A percentile compares a stretch with the other conserved stretches of the same genome.
These are phyloP conservation scores for Claviceps purpurea DNA, from an alignment of 2,329 filamentous ascomycete species.

Conservation along the genomic window DNA sequence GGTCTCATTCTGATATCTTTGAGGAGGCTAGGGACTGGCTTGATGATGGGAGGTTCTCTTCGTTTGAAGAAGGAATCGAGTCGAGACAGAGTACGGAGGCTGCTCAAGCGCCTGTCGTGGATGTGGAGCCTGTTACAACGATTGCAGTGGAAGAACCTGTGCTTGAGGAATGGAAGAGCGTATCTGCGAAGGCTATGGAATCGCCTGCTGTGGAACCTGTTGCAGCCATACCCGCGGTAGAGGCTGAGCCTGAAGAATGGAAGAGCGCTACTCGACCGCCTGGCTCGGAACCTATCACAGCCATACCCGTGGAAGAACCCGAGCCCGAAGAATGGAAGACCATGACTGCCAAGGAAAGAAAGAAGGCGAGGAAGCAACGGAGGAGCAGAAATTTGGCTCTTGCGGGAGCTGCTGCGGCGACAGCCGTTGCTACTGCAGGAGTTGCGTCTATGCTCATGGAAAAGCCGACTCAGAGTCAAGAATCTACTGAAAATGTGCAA, in stretches of 20 bases:
- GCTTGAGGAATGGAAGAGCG: constrained; percentile 6
- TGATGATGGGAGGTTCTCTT: constrained; percentile 1
- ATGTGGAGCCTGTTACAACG: background rate
- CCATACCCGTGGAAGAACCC: constrained; percentile 4
- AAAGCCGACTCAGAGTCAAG: constrained; percentile 4
- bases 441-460: background rate
- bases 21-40: constrained; percentile 9
- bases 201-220: constrained; percentile 1
- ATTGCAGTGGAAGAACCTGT: constrained; percentile 6
- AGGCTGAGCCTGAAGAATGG: constrained; percentile 8
- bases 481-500: background rate
- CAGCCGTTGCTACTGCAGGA: constrained; percentile 3
- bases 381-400: constrained; percentile 8
- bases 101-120: constrained; percentile 3
- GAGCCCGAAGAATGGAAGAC: constrained; percentile 8
- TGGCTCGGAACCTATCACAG: background rate
- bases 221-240: constrained; percentile 3
- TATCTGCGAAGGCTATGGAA: constrained; percentile 8
- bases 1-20: constrained; percentile 11
- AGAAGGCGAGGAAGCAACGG: constrained; percentile 10
- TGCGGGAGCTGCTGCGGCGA: constrained; percentile 1
- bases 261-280: constrained; percentile 5
- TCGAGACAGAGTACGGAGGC: constrained; percentile 1
- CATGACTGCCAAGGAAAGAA: constrained; percentile 10
- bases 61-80: constrained; percentile 1